A percentile compares a stretch with the other conserved stretches of the same genome.
phyloP scores from a whole-genome alignment of 2,329 filamentous ascomycete species.

The Aspergillus sp. region DNA sequence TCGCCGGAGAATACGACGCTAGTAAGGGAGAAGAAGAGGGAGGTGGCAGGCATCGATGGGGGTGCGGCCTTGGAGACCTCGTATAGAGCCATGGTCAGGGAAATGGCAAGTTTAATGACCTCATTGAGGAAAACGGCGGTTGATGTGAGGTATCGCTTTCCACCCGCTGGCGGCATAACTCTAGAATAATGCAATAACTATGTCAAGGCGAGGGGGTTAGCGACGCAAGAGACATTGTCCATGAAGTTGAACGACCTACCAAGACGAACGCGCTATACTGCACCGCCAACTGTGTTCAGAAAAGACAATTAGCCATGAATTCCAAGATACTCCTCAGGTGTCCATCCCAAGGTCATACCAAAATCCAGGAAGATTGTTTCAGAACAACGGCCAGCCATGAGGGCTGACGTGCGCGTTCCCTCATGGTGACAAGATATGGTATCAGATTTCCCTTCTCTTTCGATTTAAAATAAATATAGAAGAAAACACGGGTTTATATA shows the following conservation, averaged over 20 bases:
- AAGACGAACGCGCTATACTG: conserved; percentile 42
- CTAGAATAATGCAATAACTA: conserved; percentile 93
- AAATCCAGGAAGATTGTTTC: conserved; percentile 32
- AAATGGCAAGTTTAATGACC: conserved; percentile 82
- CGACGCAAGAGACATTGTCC: background rate
- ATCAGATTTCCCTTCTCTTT: too few relatives aligned
- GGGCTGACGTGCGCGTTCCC: conserved; percentile 26
- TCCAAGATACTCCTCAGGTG: background rate
- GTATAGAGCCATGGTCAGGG: conserved; percentile 80
- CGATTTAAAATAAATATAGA: too few relatives aligned
- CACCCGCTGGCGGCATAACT: conserved; percentile 78
- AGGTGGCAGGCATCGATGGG: conserved; percentile 72
- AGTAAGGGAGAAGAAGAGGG: conserved; percentile 74
- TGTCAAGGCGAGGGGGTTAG: conserved; percentile 6
- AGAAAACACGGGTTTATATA: too few relatives aligned
- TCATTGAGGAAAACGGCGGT: conserved; percentile 94
- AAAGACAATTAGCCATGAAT: conserved; percentile 7
- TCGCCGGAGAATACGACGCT: conserved; percentile 80
- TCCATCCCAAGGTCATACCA: conserved; percentile 27
- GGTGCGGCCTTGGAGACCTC: conserved; percentile 75
- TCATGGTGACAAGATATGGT: conserved; percentile 18
- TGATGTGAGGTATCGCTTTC: conserved; percentile 86
- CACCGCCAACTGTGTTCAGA: conserved; percentile 31
- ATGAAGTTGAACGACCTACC: conserved; percentile 26
- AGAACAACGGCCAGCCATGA: conserved; percentile 28